Base-by-base conservation (phyloP, 129 eudicot genomes). In the Mikania micrantha region DNA sequence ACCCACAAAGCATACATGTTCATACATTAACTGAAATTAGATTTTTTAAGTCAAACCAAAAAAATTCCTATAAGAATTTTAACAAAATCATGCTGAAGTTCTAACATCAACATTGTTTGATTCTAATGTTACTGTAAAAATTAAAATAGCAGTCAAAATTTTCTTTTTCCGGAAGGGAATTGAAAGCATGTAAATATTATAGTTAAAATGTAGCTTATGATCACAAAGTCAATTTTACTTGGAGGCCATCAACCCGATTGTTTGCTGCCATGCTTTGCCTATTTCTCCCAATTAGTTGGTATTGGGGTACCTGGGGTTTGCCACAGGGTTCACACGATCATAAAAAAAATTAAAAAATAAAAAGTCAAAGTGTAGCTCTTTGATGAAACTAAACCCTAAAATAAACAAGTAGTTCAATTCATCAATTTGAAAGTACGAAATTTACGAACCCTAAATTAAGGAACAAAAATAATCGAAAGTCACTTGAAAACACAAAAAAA, bases 101-200 rank as follows among this genome's bases (percentile, higher is more conserved):
- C 19, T 22, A 47, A 47, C 32, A 49, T 54, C 64, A 73, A 62
- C 52, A 49, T 19, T 73, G 63, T 72, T 12, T 27, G 19, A 16
- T 39, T 38, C 35, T 24, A 34, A 9, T 21, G 22, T 5, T 53
- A 45, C 21, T 27, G 6, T 4, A 64, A 52, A 32, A 17, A 16
- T 25, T 21, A 38, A 67, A 34, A 13, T 52, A 35, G 1, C 44
- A 12, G 35, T 48, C 47, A 20, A 11, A n/a, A n/a, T n/a, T 32
- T 49, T 67, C 7, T 32, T 32, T 3, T 7, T 32, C 36, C 4
- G 7, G 6, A 3, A 32, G 34, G n/a, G n/a, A n/a, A 50, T 20
- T 32, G 21, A 2, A 5, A 35, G 21, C 21, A 45, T n/a, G 21
- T 45, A 21, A 45, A 45, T 15, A 19, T 19, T 35, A 21, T 32